Conservation (phyloP, 2,329 filamentous ascomycete genomes). For the Neophaeococcomyces aloes region DNA sequence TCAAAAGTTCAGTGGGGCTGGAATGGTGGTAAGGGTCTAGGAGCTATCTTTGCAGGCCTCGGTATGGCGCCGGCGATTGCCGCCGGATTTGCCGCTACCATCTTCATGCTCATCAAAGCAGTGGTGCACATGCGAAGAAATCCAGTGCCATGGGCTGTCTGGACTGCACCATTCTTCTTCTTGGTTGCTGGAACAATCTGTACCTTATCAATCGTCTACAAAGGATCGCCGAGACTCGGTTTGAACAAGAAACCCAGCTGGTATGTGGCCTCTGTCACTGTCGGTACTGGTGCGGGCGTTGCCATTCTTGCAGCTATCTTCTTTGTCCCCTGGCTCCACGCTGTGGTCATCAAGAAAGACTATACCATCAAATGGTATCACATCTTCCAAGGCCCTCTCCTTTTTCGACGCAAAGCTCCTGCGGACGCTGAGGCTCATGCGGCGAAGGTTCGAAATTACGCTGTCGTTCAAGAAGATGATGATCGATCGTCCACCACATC, state of each 20-base stretch:
- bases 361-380: conserved; percentile 53
- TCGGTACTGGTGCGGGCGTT: conserved; percentile 54
- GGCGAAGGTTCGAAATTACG: conserved; percentile 61
- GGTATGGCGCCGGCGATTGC: conserved; percentile 61
- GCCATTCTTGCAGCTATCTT: conserved; percentile 52
- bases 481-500: conserved; percentile 32
- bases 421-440: conserved; percentile 36
- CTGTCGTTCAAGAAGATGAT: conserved; percentile 58
- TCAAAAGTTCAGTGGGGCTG: conserved; percentile 57
- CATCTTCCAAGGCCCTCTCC: conserved; percentile 52
- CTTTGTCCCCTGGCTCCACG: conserved; percentile 61
- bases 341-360: conserved; percentile 59
- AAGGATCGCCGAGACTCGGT: conserved; percentile 60
- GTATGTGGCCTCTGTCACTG: conserved; percentile 56
- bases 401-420: conserved; percentile 50
- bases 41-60: conserved; percentile 61
- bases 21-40: conserved; percentile 57
- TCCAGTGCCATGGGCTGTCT: conserved; percentile 62
- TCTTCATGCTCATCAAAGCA: conserved; percentile 64
- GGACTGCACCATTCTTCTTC: conserved; percentile 65
- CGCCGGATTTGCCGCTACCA: conserved; percentile 52
- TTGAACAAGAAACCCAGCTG: conserved; percentile 55
- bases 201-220: conserved; percentile 66
- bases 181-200: conserved; percentile 63
- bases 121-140: conserved; percentile 62